Conservation (phyloP, 345 rosid genomes). For the Pistacia integerrima region DNA sequence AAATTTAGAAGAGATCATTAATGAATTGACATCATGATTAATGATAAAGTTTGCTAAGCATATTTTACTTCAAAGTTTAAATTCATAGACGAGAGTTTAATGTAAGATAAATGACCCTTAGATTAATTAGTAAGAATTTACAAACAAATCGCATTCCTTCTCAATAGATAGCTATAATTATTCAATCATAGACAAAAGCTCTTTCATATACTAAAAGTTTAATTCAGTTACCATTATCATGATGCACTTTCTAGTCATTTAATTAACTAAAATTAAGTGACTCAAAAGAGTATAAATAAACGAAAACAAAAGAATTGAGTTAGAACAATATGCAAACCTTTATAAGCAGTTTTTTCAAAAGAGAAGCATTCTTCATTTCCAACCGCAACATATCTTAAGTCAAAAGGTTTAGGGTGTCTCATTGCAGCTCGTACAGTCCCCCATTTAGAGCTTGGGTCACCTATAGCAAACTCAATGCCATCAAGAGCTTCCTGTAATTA, state of each 20-base stretch:
- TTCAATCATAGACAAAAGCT: neutral
- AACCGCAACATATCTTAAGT: slow-evolving; percentile 83
- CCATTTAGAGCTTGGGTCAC: slow-evolving; percentile 74
- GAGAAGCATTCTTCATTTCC: slow-evolving; percentile 49
- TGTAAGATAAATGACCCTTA: neutral
- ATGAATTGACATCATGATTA: neutral
- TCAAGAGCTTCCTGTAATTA: slow-evolving; percentile 90
- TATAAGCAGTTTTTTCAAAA: slow-evolving; percentile 61
- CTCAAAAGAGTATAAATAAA: neutral
- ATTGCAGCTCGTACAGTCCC: slow-evolving; percentile 86
- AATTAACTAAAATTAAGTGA: too few species aligned
- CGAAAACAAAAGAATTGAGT: neutral
- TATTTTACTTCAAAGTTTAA: too few species aligned
- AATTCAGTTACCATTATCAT: too few species aligned
- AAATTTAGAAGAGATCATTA: neutral
- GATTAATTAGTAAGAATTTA: neutral
- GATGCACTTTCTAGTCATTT: too few species aligned
- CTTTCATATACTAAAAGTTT: too few species aligned
- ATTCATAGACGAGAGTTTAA: too few species aligned
- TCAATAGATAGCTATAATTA: neutral
- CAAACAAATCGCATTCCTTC: neutral
- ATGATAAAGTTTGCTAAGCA: neutral
- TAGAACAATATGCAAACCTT: slow-evolving; percentile 52
- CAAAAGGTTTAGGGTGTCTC: slow-evolving; percentile 94
- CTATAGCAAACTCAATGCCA: slow-evolving; percentile 90